These are phyloP conservation scores for Capsicum chinense DNA, from an alignment of 257 asterid genomes.

Conservation along the genomic window DNA sequence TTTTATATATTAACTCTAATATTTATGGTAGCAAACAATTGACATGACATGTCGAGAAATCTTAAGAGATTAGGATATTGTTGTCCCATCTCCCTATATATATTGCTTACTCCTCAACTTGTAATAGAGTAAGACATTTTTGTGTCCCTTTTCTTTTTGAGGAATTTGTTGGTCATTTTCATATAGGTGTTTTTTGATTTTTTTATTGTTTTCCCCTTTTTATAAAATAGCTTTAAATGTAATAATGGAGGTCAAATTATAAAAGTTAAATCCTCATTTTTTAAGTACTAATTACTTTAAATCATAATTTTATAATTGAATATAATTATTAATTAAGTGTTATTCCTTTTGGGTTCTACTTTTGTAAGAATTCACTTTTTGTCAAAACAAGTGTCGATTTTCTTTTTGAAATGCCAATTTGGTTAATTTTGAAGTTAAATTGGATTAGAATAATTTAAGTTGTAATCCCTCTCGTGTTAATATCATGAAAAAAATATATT, in stretches of 20 bases:
- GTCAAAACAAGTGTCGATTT: not conserved
- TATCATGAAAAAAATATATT: no score
- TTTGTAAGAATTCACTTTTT: not conserved
- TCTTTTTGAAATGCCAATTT: not conserved
- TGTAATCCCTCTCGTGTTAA: no score
- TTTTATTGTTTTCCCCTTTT: not conserved
- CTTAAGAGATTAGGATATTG: conserved; percentile 1
- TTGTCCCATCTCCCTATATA: conserved; percentile 28
- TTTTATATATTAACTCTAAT: no score
- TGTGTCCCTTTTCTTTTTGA: not conserved
- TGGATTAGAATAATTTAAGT: no score
- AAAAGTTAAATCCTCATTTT: not conserved
- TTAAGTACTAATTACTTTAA: no score
- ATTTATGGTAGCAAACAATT: not conserved
- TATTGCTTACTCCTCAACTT: conserved; percentile 5
- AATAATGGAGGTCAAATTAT: not conserved
- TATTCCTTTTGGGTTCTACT: not conserved
- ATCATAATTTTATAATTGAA: no score
- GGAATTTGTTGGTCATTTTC: conserved; percentile 14
- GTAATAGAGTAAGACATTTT: not conserved
- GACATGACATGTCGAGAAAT: conserved; percentile 26
- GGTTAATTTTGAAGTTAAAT: not conserved
- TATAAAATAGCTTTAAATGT: not conserved
- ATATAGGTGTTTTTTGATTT: not conserved
- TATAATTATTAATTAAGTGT: not conserved